Base-by-base conservation (phyloP, 2,329 filamentous ascomycete genomes). In the Penicillium occitanis region DNA sequence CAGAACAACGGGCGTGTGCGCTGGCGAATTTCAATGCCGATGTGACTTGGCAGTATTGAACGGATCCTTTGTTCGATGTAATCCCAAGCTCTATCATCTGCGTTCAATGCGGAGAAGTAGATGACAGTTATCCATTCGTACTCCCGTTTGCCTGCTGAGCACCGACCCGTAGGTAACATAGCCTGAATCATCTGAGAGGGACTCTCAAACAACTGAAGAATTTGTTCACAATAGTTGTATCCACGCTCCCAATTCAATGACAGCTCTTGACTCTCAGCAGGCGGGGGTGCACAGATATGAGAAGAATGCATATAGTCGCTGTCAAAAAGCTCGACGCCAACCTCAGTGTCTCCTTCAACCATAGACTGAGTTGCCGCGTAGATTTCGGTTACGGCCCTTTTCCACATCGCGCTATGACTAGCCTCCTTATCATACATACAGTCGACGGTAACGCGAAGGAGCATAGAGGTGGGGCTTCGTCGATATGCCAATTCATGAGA, bases 1-100 rank as follows among this genome's bases (percentile, higher is more conserved):
- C 42, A 59, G 53, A 59, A 58, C 28, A 64, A 59, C 19, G 53
- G 40, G 13, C 62, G 19, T 59, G 51, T 14, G 10, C 51, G 4
- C n/a, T 64, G 62, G 51, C 42, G 53, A 37, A 64, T 64, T 30
- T 64, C 62, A 58, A 64, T 59, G 28, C 28, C 42, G 10, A 64
- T 59, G 8, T 51, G 30, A 14, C 2, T 22, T 58, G 53, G 62
- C 13, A 64, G 51, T 59, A 64, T 40, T 19, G 62, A 48, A 14
- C 44, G 51, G 19, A 59, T 58, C n/a, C 19, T 33, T 7, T 59
- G 42, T 40, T 64, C 51, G 19, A 64, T 59, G 42, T 14, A 5
- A 58, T 58, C 62, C 53, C 62, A 64, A 22, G 37, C 40, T 22
- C 17, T 30, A 50, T 64, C 62, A 7, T 64, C 62, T 28, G 62